These are phyloP conservation scores for Artomyces pyxidatus DNA, from an alignment of 768 basidiomycete species.

Conservation along the genomic window DNA sequence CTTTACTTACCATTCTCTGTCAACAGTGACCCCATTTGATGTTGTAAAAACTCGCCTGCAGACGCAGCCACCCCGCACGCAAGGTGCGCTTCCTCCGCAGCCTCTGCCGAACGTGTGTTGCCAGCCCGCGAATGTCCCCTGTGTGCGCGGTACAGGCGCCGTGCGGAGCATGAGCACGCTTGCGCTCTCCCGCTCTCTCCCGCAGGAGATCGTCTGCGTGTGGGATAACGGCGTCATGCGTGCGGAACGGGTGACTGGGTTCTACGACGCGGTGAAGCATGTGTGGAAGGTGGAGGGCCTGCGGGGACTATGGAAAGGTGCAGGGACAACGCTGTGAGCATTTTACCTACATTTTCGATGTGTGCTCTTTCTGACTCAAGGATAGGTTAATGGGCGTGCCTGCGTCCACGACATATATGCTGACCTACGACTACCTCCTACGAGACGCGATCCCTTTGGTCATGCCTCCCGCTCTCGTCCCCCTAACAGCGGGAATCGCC, in stretches of 20 bases:
- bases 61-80: constrained; percentile 57
- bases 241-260: constrained; percentile 72
- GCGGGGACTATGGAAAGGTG: constrained; percentile 91
- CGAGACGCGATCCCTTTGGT: constrained; percentile 55
- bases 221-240: constrained; percentile 69
- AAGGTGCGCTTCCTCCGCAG: constrained; percentile 40
- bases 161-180: constrained; percentile 74
- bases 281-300: constrained; percentile 78
- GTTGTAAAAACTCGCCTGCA: constrained; percentile 95
- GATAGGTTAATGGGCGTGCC: constrained; percentile 83
- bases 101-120: constrained; percentile 56
- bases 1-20: not conserved
- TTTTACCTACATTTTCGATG: not conserved
- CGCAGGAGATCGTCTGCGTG: constrained; percentile 67
- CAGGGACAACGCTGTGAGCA: constrained; percentile 80
- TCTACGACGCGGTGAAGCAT: constrained; percentile 74
- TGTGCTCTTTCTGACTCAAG: constrained; percentile 11
- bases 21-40: constrained; percentile 96
- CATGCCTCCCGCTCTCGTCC: constrained; percentile 46
- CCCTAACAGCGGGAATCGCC: constrained; percentile 74
- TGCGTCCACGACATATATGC: constrained; percentile 87
- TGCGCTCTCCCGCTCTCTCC: constrained; percentile 42
- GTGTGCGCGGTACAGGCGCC: constrained; percentile 31
- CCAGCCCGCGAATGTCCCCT: constrained; percentile 38
- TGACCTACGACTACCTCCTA: constrained; percentile 87